Conservation (phyloP, 306 rosid species). For the Vigna hirtella region DNA sequence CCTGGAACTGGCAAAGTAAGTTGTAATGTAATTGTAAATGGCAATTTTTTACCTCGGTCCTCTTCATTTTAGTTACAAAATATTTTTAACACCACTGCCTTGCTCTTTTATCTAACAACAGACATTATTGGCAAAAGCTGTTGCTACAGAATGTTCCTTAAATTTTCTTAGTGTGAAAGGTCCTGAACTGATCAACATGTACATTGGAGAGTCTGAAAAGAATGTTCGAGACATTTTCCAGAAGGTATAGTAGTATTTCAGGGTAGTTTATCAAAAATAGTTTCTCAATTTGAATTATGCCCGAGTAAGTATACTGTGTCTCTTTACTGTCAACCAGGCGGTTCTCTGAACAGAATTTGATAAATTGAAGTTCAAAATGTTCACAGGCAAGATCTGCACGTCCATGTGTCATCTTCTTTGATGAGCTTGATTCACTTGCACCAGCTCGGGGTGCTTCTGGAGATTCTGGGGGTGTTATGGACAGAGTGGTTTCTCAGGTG, state of each 20-base stretch:
- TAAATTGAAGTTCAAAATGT: constrained; percentile 3
- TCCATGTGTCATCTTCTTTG: constrained; percentile 96
- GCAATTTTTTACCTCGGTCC: constrained; percentile 30
- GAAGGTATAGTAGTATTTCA: constrained; percentile 61
- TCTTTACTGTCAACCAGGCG: neutral
- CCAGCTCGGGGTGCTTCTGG: constrained; percentile 98
- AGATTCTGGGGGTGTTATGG: constrained; percentile 98
- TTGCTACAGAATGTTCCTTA: constrained; percentile 95
- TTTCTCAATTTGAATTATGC: constrained; percentile 33
- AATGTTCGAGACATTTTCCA: constrained; percentile 91
- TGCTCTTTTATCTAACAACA: constrained; percentile 44
- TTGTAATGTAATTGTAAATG: constrained; percentile 26
- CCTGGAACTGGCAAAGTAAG: constrained; percentile 98
- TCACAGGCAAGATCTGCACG: constrained; percentile 92
- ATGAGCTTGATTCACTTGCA: constrained; percentile 98
- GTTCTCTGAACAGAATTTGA: constrained; percentile 37
- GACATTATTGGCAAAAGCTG: constrained; percentile 98
- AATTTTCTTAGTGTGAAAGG: constrained; percentile 97
- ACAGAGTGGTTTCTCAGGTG: constrained; percentile 99
- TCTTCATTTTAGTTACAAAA: constrained; percentile 15
- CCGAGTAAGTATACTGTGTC: neutral
- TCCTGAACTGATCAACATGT: constrained; percentile 97
- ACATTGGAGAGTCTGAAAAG: constrained; percentile 98
- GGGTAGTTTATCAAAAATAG: constrained; percentile 32
- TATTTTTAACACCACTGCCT: constrained; percentile 12